Percentiles rank a stretch among this genome's conserved stretches.
Evolutionary conservation across 495 filamentous ascomycete genomes (phyloP).

Genomic region (Immersiella caudata): DNA sequence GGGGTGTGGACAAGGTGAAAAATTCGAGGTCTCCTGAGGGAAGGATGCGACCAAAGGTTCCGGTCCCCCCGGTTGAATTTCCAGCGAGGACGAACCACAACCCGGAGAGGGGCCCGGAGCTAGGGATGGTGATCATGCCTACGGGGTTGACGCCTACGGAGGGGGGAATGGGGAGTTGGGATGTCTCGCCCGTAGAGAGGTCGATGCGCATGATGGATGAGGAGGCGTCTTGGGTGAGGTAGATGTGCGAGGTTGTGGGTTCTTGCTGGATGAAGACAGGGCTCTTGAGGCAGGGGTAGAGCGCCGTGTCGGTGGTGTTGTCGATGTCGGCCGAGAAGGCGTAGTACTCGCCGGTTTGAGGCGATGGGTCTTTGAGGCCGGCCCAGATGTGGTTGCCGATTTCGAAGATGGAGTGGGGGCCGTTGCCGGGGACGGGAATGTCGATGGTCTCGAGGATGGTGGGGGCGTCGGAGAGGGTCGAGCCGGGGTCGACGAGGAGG

Average conservation of each 20-base stretch:
- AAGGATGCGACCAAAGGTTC: constrained; percentile 8
- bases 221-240: constrained; percentile 10
- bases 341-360: constrained; percentile 9
- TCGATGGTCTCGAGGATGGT: constrained; percentile 15
- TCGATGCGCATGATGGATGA: constrained; percentile 20
- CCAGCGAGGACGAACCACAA: constrained; percentile 15
- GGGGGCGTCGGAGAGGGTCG: background rate
- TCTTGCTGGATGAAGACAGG: constrained; percentile 17
- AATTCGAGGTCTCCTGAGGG: background rate
- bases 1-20: background rate
- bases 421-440: constrained; percentile 12
- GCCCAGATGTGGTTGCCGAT: constrained; percentile 14
- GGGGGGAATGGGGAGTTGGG: constrained; percentile 11
- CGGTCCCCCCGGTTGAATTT: constrained; percentile 12
- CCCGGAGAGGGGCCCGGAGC: background rate
- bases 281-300: constrained; percentile 17
- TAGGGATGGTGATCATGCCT: constrained; percentile 7
- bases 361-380: constrained; percentile 12
- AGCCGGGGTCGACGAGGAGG: constrained; percentile 12
- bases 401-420: constrained; percentile 16
- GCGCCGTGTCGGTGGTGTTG: constrained; percentile 11
- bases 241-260: constrained; percentile 2
- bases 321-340: constrained; percentile 11
- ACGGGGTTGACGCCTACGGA: constrained; percentile 12
- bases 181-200: background rate